Base-by-base conservation (phyloP, 2,329 filamentous ascomycete species). In the Corinectria fuckeliana region DNA sequence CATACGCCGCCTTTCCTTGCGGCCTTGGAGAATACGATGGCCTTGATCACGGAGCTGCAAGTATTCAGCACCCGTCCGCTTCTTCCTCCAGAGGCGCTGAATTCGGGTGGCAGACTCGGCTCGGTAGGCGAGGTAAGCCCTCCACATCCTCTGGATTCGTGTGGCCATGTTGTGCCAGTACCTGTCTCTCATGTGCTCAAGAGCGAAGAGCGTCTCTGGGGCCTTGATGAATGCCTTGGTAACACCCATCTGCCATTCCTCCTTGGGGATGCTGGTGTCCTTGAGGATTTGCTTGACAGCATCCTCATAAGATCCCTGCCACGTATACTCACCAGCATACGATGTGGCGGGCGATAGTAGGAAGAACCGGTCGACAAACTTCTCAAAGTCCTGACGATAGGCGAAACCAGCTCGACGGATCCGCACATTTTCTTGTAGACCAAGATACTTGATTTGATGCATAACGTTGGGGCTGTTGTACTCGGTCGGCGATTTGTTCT, bases 151-250 rank as follows among this genome's bases (percentile, higher is more conserved):
- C 79, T 99, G 95, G 60, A 99, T 98, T 59, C 95, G 88, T 60
- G 94, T 96, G 3, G 95, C 95, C 95, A 99, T 98, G 78, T 98
- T 99, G 77, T 98, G 94, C 94, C 94, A 98, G 78, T 98, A 99
- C 56, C 92, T 85, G 74, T 99, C 95, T 73, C 95, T 88, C 94
- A 99, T 98, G 58, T 96, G 93, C 77, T 99, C 95, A 10, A 99
- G 82, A 2, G 95, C 95, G 72, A 99, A 99, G 2, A 99, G 81
- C 0, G 95, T 99, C 77, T 99, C 95, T 0, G 95, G 95, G 0
- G 95, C 93, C 78, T 99, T 98, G 81, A 99, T 96, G 72, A 99
- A 99, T 4, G 93, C 94, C 78, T 98, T 99, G 1, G 91, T 94
- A 5, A 95, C 91, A 78, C 95, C 95, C 84, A 99, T 91, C 77